These are phyloP conservation scores for Cladobotryum mycophilum DNA, from an alignment of 2,329 filamentous ascomycete species.

Conservation along the genomic window DNA sequence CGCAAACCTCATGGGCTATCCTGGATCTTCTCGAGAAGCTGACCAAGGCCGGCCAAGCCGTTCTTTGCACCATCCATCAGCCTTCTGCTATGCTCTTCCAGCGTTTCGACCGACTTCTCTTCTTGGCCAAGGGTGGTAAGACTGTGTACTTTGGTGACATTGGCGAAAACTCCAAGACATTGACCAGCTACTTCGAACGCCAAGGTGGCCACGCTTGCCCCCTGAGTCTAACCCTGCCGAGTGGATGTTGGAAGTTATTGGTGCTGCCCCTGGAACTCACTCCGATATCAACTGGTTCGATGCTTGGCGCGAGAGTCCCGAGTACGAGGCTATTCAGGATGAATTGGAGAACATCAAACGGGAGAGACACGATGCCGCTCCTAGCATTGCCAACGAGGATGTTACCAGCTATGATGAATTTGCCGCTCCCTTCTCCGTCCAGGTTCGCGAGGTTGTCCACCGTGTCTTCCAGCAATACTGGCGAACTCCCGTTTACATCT, in stretches of 20 bases:
- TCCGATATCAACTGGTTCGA: conserved; percentile 61
- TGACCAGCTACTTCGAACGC: conserved; percentile 71
- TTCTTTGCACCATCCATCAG: conserved; percentile 96
- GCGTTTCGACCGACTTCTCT: conserved; percentile 75
- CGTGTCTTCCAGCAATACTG: conserved; percentile 90
- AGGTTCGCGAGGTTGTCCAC: conserved; percentile 60
- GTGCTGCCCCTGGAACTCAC: conserved; percentile 57
- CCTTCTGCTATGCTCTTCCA: conserved; percentile 95
- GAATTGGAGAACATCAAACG: conserved; percentile 53
- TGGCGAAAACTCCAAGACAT: conserved; percentile 59
- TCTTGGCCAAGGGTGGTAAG: conserved; percentile 67
- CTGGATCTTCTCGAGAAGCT: conserved; percentile 82
- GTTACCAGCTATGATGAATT: conserved; percentile 62
- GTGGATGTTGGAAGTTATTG: conserved; percentile 64
- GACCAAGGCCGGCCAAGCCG: conserved; percentile 80
- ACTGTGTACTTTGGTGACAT: conserved; percentile 81
- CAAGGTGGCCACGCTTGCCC: conserved; percentile 63
- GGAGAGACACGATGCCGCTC: conserved; percentile 31
- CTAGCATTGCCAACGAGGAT: conserved; percentile 24
- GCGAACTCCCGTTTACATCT: conserved; percentile 84
- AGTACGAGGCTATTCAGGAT: conserved; percentile 48
- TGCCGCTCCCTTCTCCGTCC: conserved; percentile 64
- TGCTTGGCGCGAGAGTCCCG: conserved; percentile 53
- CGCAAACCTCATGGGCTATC: conserved; percentile 90
- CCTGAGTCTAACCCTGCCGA: conserved; percentile 71